Evolutionary conservation across 176 grass and related monocot species (phyloP), one percentile per base, ranked within the genome.

Genomic region (Pontederia paniculata): DNA sequence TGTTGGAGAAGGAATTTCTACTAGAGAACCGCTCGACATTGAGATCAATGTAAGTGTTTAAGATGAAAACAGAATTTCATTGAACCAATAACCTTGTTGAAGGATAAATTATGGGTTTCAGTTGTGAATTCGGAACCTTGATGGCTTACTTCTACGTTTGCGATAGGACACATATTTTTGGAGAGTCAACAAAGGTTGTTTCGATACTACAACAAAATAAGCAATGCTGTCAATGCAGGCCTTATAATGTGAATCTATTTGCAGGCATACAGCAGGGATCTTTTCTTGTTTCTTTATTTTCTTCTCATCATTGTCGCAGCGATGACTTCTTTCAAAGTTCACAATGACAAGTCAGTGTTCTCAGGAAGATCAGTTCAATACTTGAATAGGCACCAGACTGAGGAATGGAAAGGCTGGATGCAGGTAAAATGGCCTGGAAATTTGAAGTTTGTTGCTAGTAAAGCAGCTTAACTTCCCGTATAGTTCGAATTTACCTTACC

Each of bases 111-210:
- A 37, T 42, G 12, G 13, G 45, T 65, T 67, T 4, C 82, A 96
- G 90, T 75, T 77, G 79, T 8, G 90, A 96, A 71, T 49, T 86
- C 73, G 82, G 85, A 12, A 19, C 73, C 45, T 45, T 89, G 42
- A 70, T 86, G 69, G 79, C 71, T 70, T 95, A 83, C 43, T 95
- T 86, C 59, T 95, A 95, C 63, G 67, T 86, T 48, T 95, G 90
- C 44, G 90, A 95, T 54, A 82, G 90, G 23, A 95, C 90, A 66
- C 71, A 95, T 63, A 62, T 95, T 65, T 83, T 95, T 78, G 67
- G 65, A 53, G 78, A 89, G 66, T 80, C 70, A 58, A 74, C 78
- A 70, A 95, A 95, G 85, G 90, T 95, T 58, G 57, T 67, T 0
- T 42, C 59, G 2, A 48, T 78, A 14, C 43, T 47, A 15, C 44